These are phyloP conservation scores for Candida saitoana DNA, from an alignment of 805 yeast species.

Conservation along the genomic window DNA sequence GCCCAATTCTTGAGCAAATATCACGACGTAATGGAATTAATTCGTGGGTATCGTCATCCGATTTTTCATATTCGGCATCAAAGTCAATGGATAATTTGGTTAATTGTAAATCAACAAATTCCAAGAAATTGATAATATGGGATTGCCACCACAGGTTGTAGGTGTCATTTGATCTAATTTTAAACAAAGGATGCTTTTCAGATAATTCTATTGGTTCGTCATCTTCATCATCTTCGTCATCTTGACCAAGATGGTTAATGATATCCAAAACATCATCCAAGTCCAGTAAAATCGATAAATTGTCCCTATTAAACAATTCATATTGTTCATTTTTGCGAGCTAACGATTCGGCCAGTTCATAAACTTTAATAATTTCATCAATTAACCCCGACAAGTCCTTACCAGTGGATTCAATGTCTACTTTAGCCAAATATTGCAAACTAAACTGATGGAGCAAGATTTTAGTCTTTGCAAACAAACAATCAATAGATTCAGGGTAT, in stretches of 20 bases:
- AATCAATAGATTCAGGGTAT: constrained; percentile 42
- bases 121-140: constrained; percentile 32
- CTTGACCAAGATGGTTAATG: constrained; percentile 63
- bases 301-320: constrained; percentile 35
- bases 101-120: constrained; percentile 21
- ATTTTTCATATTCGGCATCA: constrained; percentile 6
- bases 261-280: constrained; percentile 68
- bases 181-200: constrained; percentile 54
- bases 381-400: constrained; percentile 39
- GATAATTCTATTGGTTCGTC: constrained; percentile 38
- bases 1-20: constrained; percentile 54
- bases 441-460: constrained; percentile 58
- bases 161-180: constrained; percentile 34
- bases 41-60: constrained; percentile 7
- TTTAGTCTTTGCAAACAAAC: constrained; percentile 52
- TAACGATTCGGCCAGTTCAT: constrained; percentile 39
- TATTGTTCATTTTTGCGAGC: constrained; percentile 22
- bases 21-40: constrained; percentile 26
- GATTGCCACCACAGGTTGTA: constrained; percentile 58
- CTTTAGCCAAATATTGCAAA: constrained; percentile 49
- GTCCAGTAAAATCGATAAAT: constrained; percentile 50
- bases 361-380: constrained; percentile 44
- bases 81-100: constrained; percentile 3
- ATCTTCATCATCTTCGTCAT: constrained; percentile 47
- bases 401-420: constrained; percentile 37